Evolutionary conservation across 2,329 filamentous ascomycete species (phyloP), one percentile per base, ranked within the genome.

Genomic region (Beauveria sp.): DNA sequence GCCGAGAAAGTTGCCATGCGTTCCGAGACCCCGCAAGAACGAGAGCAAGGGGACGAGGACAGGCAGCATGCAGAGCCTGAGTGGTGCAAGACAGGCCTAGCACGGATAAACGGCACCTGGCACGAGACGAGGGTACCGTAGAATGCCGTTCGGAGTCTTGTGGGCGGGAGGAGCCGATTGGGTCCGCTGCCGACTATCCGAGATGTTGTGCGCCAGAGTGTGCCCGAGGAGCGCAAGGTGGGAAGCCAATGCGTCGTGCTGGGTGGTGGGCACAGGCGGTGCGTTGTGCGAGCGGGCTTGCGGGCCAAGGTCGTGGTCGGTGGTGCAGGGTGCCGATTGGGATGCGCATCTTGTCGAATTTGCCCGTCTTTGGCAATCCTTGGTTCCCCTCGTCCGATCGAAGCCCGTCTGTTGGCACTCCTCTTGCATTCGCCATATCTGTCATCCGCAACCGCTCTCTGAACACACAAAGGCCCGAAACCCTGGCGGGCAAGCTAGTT

Each of bases 121-220:
- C 47, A 49, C 45, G 26, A 62, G 60, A 49, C 24, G 53, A 49
- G 53, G 26, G 47, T 12, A 51, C 46, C 38, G 45, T 46, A 45
- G 60, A 62, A 62, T 62, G 60, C 60, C 54, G 60, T 62, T 51
- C 60, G 50, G 50, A 61, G 52, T 24, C 18, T 56, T 43, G 34
- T 62, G 28, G 53, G 60, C 60, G 60, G 60, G 60, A 62, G 60
- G 60, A 62, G 54, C 60, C 60, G 60, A 62, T 62, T 62, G 60
- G 60, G 54, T 55, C 52, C 40, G 24, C 53, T 62, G 60, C 60
- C 60, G 60, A 62, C 60, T 62, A 62, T 62, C 60, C 60, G 60
- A 62, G 60, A 58, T 62, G 53, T 20, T 46, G 34, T 61, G 51
- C 51, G 52, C 59, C 51, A 55, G 59, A 58, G 34, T 47, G 54